phyloP scores from a whole-genome alignment of 495 filamentous ascomycete species.

The Podospora sp. region DNA sequence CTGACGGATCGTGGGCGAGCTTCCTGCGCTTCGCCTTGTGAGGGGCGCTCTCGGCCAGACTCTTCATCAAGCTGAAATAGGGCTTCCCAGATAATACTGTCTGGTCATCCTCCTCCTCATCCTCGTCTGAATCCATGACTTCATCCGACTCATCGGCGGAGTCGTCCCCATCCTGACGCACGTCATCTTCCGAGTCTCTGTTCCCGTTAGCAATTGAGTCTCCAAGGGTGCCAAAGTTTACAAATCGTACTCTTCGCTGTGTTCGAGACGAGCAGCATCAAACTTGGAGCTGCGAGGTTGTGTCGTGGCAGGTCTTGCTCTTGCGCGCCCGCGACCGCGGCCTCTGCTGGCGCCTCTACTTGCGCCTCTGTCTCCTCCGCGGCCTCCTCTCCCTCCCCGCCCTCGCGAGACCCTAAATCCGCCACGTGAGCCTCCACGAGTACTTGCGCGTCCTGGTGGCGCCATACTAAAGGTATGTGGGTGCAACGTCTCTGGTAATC shows the following conservation, averaged over 20 bases:
- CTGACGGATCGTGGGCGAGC: conserved; percentile 45
- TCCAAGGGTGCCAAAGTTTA: neutral
- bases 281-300: conserved; percentile 36
- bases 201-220: conserved; percentile 15
- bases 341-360: conserved; percentile 28
- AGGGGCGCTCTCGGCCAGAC: conserved; percentile 57
- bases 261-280: conserved; percentile 39
- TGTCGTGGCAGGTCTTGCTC: conserved; percentile 37
- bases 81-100: conserved; percentile 44
- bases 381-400: conserved; percentile 32
- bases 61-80: conserved; percentile 69
- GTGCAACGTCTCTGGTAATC: neutral
- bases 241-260: conserved; percentile 41
- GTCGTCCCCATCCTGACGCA: conserved; percentile 26
- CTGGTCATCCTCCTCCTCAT: conserved; percentile 45
- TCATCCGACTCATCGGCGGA: conserved; percentile 49
- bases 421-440: conserved; percentile 30
- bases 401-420: conserved; percentile 16
- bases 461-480: conserved; percentile 24
- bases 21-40: conserved; percentile 71
- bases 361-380: conserved; percentile 29
- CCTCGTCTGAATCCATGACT: conserved; percentile 45
- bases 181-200: conserved; percentile 25
- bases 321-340: conserved; percentile 22
- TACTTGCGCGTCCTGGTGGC: conserved; percentile 34